Conservation (phyloP, 148 eudicot genomes). For the Rhododendron griersonianum region DNA sequence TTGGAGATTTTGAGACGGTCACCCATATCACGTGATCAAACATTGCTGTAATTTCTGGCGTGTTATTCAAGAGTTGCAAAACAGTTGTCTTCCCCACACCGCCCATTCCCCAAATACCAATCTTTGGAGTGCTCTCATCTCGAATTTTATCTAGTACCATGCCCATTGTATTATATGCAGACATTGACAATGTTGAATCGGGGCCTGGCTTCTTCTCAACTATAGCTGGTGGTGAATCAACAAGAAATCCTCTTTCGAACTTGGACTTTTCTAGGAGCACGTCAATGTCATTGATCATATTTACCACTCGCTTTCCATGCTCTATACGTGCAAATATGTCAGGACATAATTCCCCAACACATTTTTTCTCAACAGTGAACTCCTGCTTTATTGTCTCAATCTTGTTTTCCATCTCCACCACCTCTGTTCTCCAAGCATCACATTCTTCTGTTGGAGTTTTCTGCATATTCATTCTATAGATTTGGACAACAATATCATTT, state of each 20-base stretch:
- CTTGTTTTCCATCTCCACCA: conserved; percentile 1
- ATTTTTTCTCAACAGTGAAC: conserved; percentile 17
- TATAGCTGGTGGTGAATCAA: not conserved
- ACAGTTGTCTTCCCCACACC: too few species aligned
- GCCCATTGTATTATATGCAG: not conserved
- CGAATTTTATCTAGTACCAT: not conserved
- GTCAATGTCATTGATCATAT: not conserved
- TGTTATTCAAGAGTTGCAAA: too few species aligned
- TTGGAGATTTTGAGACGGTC: too few species aligned
- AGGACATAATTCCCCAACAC: not conserved
- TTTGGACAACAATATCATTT: not conserved
- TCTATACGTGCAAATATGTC: not conserved
- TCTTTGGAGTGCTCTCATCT: too few species aligned
- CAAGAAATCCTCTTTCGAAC: not conserved
- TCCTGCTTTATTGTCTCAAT: conserved; percentile 26
- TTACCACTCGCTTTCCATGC: not conserved
- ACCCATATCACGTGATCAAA: too few species aligned
- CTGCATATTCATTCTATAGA: not conserved
- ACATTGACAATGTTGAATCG: not conserved
- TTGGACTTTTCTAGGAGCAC: not conserved
- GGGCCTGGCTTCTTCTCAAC: not conserved
- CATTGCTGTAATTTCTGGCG: too few species aligned
- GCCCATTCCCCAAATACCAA: too few species aligned
- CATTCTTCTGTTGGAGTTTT: not conserved
- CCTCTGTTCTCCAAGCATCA: not conserved